Base-by-base conservation (phyloP, 345 rosid genomes). In the Lumnitzera racemosa region DNA sequence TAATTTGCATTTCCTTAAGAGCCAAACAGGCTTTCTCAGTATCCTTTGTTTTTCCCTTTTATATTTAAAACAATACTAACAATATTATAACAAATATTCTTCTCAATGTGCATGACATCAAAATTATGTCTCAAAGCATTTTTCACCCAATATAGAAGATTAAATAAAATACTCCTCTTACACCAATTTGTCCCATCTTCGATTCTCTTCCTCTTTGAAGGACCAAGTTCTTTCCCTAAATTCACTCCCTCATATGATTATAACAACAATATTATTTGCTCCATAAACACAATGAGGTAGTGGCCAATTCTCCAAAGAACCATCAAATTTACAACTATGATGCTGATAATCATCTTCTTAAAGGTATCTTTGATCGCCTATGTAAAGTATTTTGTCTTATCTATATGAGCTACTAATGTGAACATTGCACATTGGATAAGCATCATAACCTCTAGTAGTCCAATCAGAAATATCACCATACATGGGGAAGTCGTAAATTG, bases 71-170 rank as follows among this genome's bases (percentile, higher is more conserved):
- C 0, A 6, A 51, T 66, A 4, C 41, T 16, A 1, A 66, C 5
- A 5, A 58, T 12, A 49, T 29, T 49, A 24, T 57, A 49, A 31
- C 5, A 11, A 2, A 57, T 29, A 16, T 57, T 57, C 2, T 57
- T 57, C 61, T 41, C 24, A 29, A 67, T 53, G 16, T 49, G 56
- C 63, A 56, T 4, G 12, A 52, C 24, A 17, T 52, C 55, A 2
- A 52, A 12, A 52, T 52, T 52, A 52, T 52, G 55, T n/a, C 24
- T 17, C 24, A 52, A 17, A 52, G 14, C 13, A 17, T 15, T 15
- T 1, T 15, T 15, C 24, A 5, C 12, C 55, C 55, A 52, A 17
- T 52, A 52, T 15, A 27, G 55, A 15, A 52, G 24, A 4, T 52
- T 27, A 52, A 15, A 17, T 11, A 52, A 52, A 52, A 52, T 52